These are phyloP conservation scores for Microdochium paspali DNA, from an alignment of 2,329 filamentous ascomycete genomes.

Conservation along the genomic window DNA sequence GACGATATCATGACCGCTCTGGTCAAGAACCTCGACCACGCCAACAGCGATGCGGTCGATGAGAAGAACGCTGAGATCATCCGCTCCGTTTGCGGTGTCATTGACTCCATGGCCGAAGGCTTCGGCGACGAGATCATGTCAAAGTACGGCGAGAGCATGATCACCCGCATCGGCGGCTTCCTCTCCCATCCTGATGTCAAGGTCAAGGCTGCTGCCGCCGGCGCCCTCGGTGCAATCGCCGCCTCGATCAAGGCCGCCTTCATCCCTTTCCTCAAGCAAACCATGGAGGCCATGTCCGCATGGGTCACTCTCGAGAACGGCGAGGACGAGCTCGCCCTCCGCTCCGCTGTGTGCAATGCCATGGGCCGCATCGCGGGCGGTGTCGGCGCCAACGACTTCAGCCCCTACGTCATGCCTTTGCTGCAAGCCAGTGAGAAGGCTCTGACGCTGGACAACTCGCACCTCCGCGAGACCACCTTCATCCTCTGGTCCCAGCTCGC, in stretches of 20 bases:
- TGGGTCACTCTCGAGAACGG: constrained; percentile 82
- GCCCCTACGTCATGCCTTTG: constrained; percentile 81
- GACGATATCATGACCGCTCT: constrained; percentile 74
- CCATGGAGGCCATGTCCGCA: constrained; percentile 79
- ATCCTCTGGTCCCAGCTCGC: constrained; percentile 93
- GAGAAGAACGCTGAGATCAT: constrained; percentile 80
- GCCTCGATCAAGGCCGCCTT: constrained; percentile 76
- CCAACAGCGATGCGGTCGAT: constrained; percentile 56
- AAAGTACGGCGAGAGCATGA: constrained; percentile 72
- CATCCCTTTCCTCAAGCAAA: constrained; percentile 81
- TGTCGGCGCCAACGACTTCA: constrained; percentile 77
- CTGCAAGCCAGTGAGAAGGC: constrained; percentile 92
- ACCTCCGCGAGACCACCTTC: constrained; percentile 92
- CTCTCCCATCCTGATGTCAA: constrained; percentile 78
- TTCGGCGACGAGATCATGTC: constrained; percentile 73
- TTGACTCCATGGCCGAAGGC: constrained; percentile 84
- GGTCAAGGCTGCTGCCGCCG: constrained; percentile 82
- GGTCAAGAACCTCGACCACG: constrained; percentile 80
- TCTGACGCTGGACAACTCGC: constrained; percentile 76
- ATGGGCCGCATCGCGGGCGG: constrained; percentile 88
- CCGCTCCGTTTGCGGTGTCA: constrained; percentile 78
- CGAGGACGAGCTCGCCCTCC: constrained; percentile 81
- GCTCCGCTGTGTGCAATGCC: constrained; percentile 83
- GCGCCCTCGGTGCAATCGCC: constrained; percentile 84
- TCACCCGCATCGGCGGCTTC: constrained; percentile 75